Evolutionary conservation across 768 basidiomycete species (phyloP).

Genomic region (Lactarius hatsudake): DNA sequence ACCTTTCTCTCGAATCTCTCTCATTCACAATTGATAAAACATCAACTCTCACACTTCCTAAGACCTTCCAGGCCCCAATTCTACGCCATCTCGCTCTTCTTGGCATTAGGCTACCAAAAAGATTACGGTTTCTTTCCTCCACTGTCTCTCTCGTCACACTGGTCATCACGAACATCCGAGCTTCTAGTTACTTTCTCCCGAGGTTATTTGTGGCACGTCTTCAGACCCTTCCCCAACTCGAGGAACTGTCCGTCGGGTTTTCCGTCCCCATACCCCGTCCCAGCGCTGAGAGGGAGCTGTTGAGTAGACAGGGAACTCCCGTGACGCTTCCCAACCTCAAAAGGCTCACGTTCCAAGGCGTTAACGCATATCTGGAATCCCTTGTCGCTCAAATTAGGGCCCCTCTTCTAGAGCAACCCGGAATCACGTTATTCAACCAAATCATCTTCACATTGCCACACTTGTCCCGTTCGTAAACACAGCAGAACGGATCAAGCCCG

Average conservation of each 20-base stretch:
- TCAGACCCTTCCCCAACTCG: not conserved
- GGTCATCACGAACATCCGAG: not conserved
- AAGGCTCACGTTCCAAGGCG: not conserved
- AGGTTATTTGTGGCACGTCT: not conserved
- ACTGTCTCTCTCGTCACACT: not conserved
- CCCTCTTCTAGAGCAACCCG: not conserved
- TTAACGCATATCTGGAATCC: not conserved
- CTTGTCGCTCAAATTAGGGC: not conserved
- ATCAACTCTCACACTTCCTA: not conserved
- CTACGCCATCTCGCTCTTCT: not conserved
- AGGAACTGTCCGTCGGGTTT: not conserved
- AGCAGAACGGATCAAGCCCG: not conserved
- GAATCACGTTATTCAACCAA: not conserved
- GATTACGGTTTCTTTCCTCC: not conserved
- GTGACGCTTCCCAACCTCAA: not conserved
- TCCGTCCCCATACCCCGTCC: not conserved
- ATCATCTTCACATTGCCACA: not conserved
- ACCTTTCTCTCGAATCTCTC: not conserved
- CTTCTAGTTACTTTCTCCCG: not conserved
- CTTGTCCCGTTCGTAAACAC: not conserved
- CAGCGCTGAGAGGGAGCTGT: not conserved
- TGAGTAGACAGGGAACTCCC: not conserved
- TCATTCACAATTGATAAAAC: not conserved
- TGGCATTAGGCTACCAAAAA: not conserved
- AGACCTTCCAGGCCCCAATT: not conserved